Percentiles rank a stretch among this genome's conserved stretches.
phyloP scores from a whole-genome alignment of 768 basidiomycete genomes.

The Mycena indigotica region DNA sequence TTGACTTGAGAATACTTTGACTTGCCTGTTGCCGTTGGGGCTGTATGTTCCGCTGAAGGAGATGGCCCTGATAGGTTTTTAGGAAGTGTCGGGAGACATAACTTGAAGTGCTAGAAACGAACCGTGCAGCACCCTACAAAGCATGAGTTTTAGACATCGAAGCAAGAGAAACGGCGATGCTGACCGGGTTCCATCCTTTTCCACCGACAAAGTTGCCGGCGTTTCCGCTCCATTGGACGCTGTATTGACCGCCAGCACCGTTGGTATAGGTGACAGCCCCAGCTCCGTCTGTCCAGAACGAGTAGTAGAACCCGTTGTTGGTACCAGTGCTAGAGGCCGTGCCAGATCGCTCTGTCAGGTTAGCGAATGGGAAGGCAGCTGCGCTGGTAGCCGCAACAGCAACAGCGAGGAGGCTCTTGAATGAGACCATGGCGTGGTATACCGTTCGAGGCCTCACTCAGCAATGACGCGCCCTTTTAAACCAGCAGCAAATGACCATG shows the following conservation, averaged over 20 bases:
- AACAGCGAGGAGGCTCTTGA: conserved; percentile 9
- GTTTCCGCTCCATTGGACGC: conserved; percentile 29
- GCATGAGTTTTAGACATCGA: neutral
- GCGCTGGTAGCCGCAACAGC: conserved; percentile 10
- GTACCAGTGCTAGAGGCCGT: conserved; percentile 30
- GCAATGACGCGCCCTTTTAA: neutral
- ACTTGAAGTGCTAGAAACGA: neutral
- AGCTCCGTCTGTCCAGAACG: conserved; percentile 32
- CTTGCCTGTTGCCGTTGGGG: conserved; percentile 33
- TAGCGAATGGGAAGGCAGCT: conserved; percentile 21
- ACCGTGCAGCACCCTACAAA: conserved; percentile 24
- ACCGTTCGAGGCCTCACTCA: neutral
- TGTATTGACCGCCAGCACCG: conserved; percentile 31
- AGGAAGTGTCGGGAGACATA: neutral
- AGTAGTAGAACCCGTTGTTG: conserved; percentile 34
- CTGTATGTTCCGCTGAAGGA: conserved; percentile 28
- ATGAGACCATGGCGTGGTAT: conserved; percentile 18
- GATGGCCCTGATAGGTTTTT: conserved; percentile 24
- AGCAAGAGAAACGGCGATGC: too few relatives aligned
- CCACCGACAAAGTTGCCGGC: conserved; percentile 38
- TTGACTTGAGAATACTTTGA: too few relatives aligned
- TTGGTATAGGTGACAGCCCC: conserved; percentile 34
- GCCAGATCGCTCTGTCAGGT: conserved; percentile 9
- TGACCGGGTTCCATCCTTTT: conserved; percentile 38
- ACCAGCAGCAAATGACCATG: too few relatives aligned